Conservation (phyloP, 305 asterid species). For the Ilex paraguariensis region DNA sequence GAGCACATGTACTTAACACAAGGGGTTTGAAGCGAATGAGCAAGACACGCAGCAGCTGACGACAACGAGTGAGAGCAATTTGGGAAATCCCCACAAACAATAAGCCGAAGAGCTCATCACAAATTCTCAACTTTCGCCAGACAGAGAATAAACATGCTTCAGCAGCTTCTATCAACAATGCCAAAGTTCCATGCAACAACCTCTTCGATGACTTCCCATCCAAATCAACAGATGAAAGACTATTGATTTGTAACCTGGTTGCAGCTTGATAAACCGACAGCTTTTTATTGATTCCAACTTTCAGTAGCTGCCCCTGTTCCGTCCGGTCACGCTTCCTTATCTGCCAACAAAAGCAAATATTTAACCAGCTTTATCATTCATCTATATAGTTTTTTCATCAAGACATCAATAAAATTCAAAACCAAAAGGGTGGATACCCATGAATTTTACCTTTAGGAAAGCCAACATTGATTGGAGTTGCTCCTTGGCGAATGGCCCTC, state of each 20-base stretch:
- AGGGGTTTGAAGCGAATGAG: constrained; percentile 91
- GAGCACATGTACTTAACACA: constrained; percentile 82
- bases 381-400: too few species aligned
- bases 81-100: constrained; percentile 90
- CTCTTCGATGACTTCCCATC: constrained; percentile 92
- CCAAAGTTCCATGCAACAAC: constrained; percentile 88
- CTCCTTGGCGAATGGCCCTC: constrained; percentile 61
- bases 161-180: constrained; percentile 78
- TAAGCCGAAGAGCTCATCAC: constrained; percentile 90
- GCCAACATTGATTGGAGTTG: constrained; percentile 73
- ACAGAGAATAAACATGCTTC: constrained; percentile 82
- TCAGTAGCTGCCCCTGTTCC: constrained; percentile 82
- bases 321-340: constrained; percentile 92
- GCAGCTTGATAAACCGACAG: constrained; percentile 92
- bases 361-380: constrained; percentile 4
- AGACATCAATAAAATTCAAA: too few species aligned
- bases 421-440: too few species aligned
- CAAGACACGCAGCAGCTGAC: constrained; percentile 89
- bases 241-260: constrained; percentile 66
- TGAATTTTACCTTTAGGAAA: constrained; percentile 64
- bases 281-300: constrained; percentile 73
- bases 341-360: constrained; percentile 44
- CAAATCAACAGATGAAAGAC: constrained; percentile 64
- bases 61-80: constrained; percentile 78
- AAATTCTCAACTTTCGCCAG: constrained; percentile 90